These are phyloP conservation scores for Podospora didyma DNA, from an alignment of 495 filamentous ascomycete species.

Conservation along the genomic window DNA sequence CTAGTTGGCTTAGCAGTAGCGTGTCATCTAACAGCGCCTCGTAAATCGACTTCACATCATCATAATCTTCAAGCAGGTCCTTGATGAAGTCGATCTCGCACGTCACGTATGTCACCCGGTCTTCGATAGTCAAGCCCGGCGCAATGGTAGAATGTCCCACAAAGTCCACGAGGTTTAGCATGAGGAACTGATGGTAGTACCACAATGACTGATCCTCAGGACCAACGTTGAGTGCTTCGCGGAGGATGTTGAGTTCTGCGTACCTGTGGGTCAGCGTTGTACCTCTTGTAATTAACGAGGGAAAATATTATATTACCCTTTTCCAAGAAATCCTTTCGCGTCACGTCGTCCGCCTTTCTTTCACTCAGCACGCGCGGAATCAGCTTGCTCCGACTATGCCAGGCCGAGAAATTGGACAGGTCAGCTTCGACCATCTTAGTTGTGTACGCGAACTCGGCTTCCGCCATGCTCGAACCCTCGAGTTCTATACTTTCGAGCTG, in stretches of 20 bases:
- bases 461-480: conserved; percentile 56
- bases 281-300: no score
- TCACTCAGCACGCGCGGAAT: conserved; percentile 73
- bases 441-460: conserved; percentile 85
- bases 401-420: conserved; percentile 93
- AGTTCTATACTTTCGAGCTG: conserved; percentile 58
- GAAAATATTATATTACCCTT: conserved; percentile 55
- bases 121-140: conserved; percentile 55
- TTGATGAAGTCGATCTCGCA: conserved; percentile 64
- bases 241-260: conserved; percentile 67
- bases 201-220: conserved; percentile 90
- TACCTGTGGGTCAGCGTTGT: conserved; percentile 15
- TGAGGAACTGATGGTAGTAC: conserved; percentile 89
- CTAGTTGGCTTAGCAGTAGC: conserved; percentile 42
- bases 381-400: conserved; percentile 84
- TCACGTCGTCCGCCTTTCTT: conserved; percentile 55
- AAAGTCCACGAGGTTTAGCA: conserved; percentile 52
- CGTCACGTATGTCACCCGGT: conserved; percentile 62
- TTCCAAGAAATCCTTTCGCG: conserved; percentile 66
- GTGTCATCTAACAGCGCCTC: conserved; percentile 68
- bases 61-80: conserved; percentile 72
- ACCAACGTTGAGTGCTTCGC: conserved; percentile 74
- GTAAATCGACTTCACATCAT: conserved; percentile 75
- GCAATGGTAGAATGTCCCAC: conserved; percentile 51
- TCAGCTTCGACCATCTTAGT: conserved; percentile 77